Evolutionary conservation across 2,329 filamentous ascomycete genomes (phyloP).

Genomic region (Fusarium coffeatum): DNA sequence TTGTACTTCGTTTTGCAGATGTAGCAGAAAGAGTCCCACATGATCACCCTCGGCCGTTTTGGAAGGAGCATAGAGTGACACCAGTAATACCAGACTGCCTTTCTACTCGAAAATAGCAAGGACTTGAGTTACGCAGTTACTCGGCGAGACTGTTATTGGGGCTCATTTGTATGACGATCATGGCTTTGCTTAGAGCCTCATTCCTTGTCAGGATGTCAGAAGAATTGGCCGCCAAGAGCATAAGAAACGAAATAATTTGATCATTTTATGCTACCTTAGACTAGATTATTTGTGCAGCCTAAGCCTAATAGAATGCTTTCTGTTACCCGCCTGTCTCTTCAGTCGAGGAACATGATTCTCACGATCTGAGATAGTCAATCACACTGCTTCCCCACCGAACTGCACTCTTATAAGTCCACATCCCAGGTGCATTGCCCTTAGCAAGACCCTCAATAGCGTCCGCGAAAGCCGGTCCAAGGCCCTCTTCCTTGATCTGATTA

Average conservation of each 20-base stretch:
- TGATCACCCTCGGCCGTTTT: constrained; percentile 3
- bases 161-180: neutral
- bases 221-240: too few species aligned
- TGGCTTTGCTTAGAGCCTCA: too few species aligned
- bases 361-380: constrained; percentile 29
- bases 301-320: neutral
- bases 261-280: neutral
- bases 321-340: neutral
- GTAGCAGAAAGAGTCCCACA: constrained; percentile 5
- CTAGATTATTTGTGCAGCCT: fast-evolving
- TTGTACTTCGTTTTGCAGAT: constrained; percentile 17
- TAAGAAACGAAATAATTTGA: neutral
- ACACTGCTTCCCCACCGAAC: constrained; percentile 29
- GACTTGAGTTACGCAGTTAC: neutral
- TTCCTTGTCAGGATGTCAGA: too few species aligned
- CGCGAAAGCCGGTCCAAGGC: constrained; percentile 29
- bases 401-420: constrained; percentile 40
- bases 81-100: constrained; percentile 7
- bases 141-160: neutral
- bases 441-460: constrained; percentile 33
- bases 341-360: neutral
- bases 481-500: constrained; percentile 26
- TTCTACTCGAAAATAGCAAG: neutral
- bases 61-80: constrained; percentile 1
- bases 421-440: constrained; percentile 35